Evolutionary conservation across 805 yeast genomes (phyloP), one percentile per base, ranked within the genome.

Genomic region (Myxozyma neotropica): DNA sequence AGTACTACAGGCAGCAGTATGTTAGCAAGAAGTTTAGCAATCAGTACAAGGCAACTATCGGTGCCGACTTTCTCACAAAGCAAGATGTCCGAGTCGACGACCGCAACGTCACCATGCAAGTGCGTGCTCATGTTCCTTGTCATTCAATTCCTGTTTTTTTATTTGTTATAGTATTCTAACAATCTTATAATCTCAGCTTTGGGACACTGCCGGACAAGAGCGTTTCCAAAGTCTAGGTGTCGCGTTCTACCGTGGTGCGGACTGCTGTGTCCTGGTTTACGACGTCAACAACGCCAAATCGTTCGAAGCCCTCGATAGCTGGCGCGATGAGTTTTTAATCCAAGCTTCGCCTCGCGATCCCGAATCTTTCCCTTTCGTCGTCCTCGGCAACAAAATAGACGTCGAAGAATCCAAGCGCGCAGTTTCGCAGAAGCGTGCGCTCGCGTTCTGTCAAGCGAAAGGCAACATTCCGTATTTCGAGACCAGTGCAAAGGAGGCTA

Each of bases 151-250:
- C 19, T 50, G 26, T 38, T 2, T 13, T 43, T 36, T 27, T 6
- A 5, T 13, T 24, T 27, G 10, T 36, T 27, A 43, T 4, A n/a
- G n/a, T n/a, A n/a, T n/a, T n/a, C n/a, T n/a, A n/a, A n/a, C n/a
- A n/a, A n/a, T n/a, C n/a, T n/a, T n/a, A n/a, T n/a, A n/a, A n/a
- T 21, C 7, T n/a, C 38, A 66, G 69, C 87, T 94, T 56, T 93
- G 99, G 99, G 99, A 93, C 72, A 93, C 99, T 44, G 98, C 98
- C 6, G 99, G 99, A 38, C 99, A 93, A 78, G 99, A 93, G 75
- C 82, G 99, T 70, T 93, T 93, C 80, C 98, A 94, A 76, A 87
- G 95, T 59, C 79, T 93, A 63, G 98, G 98, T 15, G 97, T 93
- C 45, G 98, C 98, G 0, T 93, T 93, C 73, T 93, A 94, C 74